Evolutionary conservation across 2,329 filamentous ascomycete genomes (phyloP).

Genomic region (Rutstroemia sp.): DNA sequence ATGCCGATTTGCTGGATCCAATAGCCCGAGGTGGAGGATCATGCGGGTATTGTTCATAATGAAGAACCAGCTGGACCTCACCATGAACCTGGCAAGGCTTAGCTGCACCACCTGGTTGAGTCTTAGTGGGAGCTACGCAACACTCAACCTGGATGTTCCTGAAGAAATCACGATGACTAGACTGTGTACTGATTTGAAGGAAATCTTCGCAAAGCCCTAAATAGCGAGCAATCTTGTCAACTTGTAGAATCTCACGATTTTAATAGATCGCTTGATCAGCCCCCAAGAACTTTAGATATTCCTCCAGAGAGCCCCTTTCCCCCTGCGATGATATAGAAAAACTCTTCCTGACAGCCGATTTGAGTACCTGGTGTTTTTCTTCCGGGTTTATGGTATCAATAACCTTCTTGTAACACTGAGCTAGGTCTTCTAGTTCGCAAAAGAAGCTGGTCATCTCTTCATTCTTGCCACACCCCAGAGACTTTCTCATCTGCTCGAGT

Average conservation of each 20-base stretch:
- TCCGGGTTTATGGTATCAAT: no score
- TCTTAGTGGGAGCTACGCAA: not conserved
- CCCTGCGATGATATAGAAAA: not conserved
- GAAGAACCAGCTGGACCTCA: constrained; percentile 38
- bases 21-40: constrained; percentile 6
- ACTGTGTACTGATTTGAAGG: constrained; percentile 4
- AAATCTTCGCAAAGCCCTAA: constrained; percentile 11
- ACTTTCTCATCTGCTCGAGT: no score
- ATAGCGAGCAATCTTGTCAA: constrained; percentile 14
- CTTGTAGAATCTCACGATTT: constrained; percentile 6
- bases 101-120: not conserved
- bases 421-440: no score
- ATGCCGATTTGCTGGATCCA: constrained; percentile 16
- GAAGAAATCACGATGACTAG: not conserved
- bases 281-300: not conserved
- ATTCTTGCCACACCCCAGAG: no score
- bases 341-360: not conserved
- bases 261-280: not conserved
- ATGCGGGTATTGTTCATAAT: constrained; percentile 6
- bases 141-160: constrained; percentile 2
- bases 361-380: no score
- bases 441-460: no score
- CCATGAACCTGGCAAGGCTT: constrained; percentile 35
- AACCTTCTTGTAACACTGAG: no score
- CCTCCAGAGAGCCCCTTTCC: not conserved